Base-by-base conservation (phyloP, 768 basidiomycete species). In the Crepidotus variabilis region DNA sequence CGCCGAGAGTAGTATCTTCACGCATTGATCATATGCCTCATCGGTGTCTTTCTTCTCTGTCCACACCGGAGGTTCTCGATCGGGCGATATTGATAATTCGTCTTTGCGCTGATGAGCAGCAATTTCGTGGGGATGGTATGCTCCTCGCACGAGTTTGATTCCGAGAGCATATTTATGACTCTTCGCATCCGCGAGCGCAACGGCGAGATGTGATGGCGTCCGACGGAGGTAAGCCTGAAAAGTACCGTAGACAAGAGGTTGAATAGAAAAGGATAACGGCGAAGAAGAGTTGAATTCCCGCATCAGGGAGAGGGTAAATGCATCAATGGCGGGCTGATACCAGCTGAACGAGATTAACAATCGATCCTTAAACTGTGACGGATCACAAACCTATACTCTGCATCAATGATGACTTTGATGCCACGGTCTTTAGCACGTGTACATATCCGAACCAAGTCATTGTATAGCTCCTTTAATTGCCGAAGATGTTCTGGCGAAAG, bases 131-230 rank as follows among this genome's bases (percentile, higher is more conserved):
- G 84, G 78, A 64, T 94, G 92, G 69, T 98, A 98, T 2, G 94
- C 94, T 0, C 94, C 94, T 23, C 94, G 84, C 28, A 97, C 94
- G 50, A 98, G 87, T 70, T 97, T 98, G 54, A 93, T 85, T 10
- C 94, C 94, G 0, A 96, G 79, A 0, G 88, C 77, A 66, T 91
- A 96, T 34, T 81, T 77, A 59, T 86, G 75, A 50, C 66, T 68
- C 58, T 80, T 75, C 2, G 94, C 89, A 50, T 90, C 87, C 14
- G 70, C 71, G 46, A 95, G 72, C 35, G 84, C 80, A n/a, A 83
- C 82, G 0, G 71, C 71, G 3, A 97, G 79, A 61, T 92, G 85
- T n/a, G 71, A 67, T 3, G 86, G 87, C 0, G 84, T 88, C 51
- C 92, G 90, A 45, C 82, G 82, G 21, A 97, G 81, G 71, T 96